A percentile compares a stretch with the other conserved stretches of the same genome.
Conservation (phyloP, 345 rosid species). For the rapeseed (Brassica napus) region DNA sequence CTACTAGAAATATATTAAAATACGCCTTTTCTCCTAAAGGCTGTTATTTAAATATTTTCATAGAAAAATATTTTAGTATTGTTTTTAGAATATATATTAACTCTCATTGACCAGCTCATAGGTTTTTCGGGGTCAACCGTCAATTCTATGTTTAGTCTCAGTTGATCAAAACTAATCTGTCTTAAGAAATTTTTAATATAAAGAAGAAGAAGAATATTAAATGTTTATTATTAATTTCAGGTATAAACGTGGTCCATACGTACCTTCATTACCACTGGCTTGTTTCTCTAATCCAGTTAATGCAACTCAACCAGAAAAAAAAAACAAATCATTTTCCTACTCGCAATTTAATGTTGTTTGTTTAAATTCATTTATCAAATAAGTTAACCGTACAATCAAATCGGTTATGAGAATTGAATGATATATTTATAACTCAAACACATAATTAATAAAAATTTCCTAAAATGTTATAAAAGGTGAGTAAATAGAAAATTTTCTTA, state of each 20-base stretch:
- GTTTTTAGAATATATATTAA: too few species aligned
- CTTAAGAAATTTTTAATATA: background rate
- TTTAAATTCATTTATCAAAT: background rate
- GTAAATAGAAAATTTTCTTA: background rate
- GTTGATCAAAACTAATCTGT: background rate
- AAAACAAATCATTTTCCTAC: background rate
- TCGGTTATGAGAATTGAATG: background rate
- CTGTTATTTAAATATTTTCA: background rate
- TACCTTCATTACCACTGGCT: background rate
- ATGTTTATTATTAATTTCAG: background rate
- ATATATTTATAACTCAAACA: background rate
- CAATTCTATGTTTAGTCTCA: background rate
- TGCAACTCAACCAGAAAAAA: background rate
- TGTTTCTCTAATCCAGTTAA: background rate
- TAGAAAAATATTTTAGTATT: background rate
- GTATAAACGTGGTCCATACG: background rate
- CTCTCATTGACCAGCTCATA: background rate
- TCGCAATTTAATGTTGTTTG: background rate
- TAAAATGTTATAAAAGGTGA: background rate
- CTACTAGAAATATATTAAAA: background rate
- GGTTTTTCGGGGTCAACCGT: background rate
- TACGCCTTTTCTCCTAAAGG: background rate
- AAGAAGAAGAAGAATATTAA: background rate
- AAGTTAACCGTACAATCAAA: background rate
- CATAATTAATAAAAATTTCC: background rate